Evolutionary conservation across 768 basidiomycete species (phyloP).

Genomic region (Lactifluus subvellereus): DNA sequence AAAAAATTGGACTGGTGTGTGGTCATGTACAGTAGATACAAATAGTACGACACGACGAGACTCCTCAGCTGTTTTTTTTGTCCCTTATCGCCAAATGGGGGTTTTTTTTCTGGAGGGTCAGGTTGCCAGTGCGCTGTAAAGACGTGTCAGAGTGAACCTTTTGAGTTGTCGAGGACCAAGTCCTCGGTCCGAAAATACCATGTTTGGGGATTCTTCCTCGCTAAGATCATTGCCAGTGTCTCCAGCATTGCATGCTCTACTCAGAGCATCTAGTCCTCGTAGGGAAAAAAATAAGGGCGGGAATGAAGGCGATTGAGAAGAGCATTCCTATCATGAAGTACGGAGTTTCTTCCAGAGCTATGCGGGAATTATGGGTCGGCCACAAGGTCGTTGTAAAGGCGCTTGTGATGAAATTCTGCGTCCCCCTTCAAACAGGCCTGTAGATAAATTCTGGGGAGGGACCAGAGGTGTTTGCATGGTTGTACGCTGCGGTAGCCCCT

Average conservation of each 20-base stretch:
- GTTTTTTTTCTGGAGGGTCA: no score
- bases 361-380: background rate
- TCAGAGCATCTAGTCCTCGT: background rate
- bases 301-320: background rate
- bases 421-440: background rate
- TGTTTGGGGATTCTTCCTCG: conserved; percentile 16
- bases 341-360: background rate
- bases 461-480: background rate
- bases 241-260: background rate
- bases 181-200: conserved; percentile 11
- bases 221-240: conserved; percentile 8
- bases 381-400: background rate
- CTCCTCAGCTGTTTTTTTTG: background rate
- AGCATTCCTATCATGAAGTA: background rate
- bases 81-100: background rate
- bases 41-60: no score
- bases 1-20: no score
- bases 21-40: background rate
- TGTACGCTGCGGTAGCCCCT: conserved; percentile 23
- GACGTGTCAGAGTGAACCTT: background rate
- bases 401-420: background rate
- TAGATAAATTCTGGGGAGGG: conserved; percentile 5
- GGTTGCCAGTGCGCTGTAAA: background rate
- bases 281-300: background rate
- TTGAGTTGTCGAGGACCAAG: background rate